These are phyloP conservation scores for Monilinia polystroma DNA, from an alignment of 2,329 filamentous ascomycete genomes.

Conservation along the genomic window DNA sequence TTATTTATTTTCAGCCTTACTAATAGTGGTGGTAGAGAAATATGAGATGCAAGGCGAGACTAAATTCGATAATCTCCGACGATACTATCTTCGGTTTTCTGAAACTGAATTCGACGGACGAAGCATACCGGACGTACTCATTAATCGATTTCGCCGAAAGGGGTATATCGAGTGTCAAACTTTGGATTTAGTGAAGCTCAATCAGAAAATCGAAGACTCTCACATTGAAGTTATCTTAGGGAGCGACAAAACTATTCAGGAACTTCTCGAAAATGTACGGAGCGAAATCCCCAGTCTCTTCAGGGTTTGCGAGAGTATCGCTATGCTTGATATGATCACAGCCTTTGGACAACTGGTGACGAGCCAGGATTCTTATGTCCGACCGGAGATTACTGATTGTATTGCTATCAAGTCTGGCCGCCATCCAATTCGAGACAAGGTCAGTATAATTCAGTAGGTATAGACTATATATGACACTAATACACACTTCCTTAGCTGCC, in stretches of 20 bases:
- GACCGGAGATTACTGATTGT: conserved; percentile 61
- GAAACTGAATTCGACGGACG: conserved; percentile 61
- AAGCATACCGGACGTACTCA: conserved; percentile 64
- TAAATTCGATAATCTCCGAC: conserved; percentile 73
- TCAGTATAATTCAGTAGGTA: background rate
- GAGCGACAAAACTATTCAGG: conserved; percentile 74
- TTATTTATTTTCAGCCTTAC: background rate
- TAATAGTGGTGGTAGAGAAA: conserved; percentile 28
- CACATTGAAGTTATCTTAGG: conserved; percentile 81
- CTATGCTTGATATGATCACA: conserved; percentile 80
- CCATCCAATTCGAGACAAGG: conserved; percentile 68
- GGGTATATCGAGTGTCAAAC: conserved; percentile 86
- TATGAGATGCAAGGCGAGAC: conserved; percentile 62
- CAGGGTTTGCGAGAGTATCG: conserved; percentile 80
- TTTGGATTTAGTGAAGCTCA: conserved; percentile 77
- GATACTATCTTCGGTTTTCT: conserved; percentile 74
- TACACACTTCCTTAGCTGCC: conserved; percentile 51
- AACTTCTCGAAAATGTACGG: conserved; percentile 71
- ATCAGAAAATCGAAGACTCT: conserved; percentile 72
- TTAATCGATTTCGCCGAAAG: conserved; percentile 73
- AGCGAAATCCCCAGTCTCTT: conserved; percentile 72
- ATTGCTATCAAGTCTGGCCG: conserved; percentile 65
- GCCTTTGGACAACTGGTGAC: conserved; percentile 75
- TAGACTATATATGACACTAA: background rate
- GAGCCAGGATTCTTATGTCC: conserved; percentile 57